Base-by-base conservation (phyloP, 140 eudicot species). In the Cichorium intybus region DNA sequence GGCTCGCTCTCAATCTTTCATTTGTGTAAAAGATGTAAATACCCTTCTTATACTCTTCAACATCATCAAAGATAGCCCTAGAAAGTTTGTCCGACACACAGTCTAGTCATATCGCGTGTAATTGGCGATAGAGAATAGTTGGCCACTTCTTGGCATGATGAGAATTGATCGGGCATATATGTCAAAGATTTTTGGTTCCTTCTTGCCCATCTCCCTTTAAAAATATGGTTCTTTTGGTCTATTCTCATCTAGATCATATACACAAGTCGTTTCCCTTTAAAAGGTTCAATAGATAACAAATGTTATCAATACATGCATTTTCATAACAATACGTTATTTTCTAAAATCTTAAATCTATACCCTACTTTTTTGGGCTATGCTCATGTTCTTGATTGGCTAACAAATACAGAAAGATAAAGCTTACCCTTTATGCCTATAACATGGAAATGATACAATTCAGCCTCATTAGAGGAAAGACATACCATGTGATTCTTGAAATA, bases 401-500 rank as follows among this genome's bases (percentile, higher is more conserved):
- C n/a, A 49, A 49, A 64, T 11, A 20, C 46, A 14, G 7, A 64
- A 3, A 28, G 22, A 31, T 24, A 69, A 26, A 20, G 24, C 47
- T 31, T 21, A 47, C 35, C 12, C 26, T 37, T 68, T 41, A 39
- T 56, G 6, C 16, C 15, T 33, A 48, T 51, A 62, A 72, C 58
- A 72, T 53, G 48, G 11, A 62, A 73, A 56, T 22, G 45, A 73
- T 64, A 56, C 15, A 53, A 33, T 72, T 43, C 50, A 62, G 10
- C 64, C 55, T 41, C 64, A 39, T 37, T 67, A 54, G 33, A 64
- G 60, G 53, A 64, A 56, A 64, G 21, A 54, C 61, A 65, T 56
- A 66, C 73, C 41, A 65, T 47, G 29, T 74, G 68, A 65, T 56
- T 65, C 43, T 24, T 2, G 6, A 47, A 12, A 55, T 33, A 56